phyloP scores from a whole-genome alignment of 2,329 filamentous ascomycete species.

The Fusarium nurragi region DNA sequence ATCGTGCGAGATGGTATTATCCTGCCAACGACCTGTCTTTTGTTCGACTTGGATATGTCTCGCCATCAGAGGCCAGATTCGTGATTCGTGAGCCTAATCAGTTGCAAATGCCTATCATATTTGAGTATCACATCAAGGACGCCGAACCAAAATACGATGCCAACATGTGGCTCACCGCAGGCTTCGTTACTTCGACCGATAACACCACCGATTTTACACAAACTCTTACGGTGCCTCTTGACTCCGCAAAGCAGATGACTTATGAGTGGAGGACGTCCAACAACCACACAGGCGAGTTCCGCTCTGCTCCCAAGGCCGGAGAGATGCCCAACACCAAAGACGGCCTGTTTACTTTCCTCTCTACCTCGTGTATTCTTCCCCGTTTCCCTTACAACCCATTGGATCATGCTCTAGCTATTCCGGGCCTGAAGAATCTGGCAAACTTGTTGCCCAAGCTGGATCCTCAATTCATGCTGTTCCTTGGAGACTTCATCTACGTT shows the following conservation, averaged over 20 bases:
- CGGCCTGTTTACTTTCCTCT: conserved; percentile 86
- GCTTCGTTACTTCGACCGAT: conserved; percentile 71
- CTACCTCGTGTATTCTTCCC: conserved; percentile 91
- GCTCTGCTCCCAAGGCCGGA: conserved; percentile 77
- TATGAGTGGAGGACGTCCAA: conserved; percentile 91
- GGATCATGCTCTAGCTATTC: conserved; percentile 83
- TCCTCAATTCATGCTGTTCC: conserved; percentile 81
- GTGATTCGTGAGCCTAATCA: conserved; percentile 86
- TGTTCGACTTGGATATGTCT: conserved; percentile 87
- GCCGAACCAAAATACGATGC: conserved; percentile 62
- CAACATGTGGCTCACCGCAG: conserved; percentile 72
- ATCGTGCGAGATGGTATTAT: conserved; percentile 75
- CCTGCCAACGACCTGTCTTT: conserved; percentile 82
- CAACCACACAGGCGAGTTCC: conserved; percentile 85
- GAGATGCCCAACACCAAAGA: conserved; percentile 66
- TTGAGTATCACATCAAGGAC: conserved; percentile 71
- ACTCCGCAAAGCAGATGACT: conserved; percentile 72
- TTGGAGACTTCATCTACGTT: conserved; percentile 89
- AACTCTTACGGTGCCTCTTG: conserved; percentile 71
- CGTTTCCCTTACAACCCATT: conserved; percentile 88
- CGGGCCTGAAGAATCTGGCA: conserved; percentile 80
- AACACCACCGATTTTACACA: conserved; percentile 86
- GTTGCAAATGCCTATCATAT: conserved; percentile 75
- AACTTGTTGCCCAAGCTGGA: conserved; percentile 75
- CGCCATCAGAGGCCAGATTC: conserved; percentile 79